These are phyloP conservation scores for Claviceps sorghi DNA, from an alignment of 2,329 filamentous ascomycete genomes.

Conservation along the genomic window DNA sequence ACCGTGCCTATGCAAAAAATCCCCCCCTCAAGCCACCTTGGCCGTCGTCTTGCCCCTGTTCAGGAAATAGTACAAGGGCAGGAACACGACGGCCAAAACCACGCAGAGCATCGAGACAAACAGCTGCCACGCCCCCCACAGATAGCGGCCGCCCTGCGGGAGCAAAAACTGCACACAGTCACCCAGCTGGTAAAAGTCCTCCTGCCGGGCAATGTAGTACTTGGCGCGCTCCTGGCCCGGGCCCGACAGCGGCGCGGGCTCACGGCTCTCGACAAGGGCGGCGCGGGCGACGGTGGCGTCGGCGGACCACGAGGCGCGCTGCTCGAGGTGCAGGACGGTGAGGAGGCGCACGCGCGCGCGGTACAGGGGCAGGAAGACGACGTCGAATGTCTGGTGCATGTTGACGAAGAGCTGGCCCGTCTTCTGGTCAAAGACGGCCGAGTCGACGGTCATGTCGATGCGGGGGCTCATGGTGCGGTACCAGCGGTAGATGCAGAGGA, in stretches of 20 bases:
- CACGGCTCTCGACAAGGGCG: constrained; percentile 4
- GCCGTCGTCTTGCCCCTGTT: constrained; percentile 11
- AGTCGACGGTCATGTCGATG: constrained; percentile 53
- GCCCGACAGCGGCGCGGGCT: constrained; percentile 8
- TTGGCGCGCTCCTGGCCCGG: constrained; percentile 11
- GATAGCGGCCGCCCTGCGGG: constrained; percentile 40
- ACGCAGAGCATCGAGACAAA: constrained; percentile 51
- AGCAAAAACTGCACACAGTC: constrained; percentile 61
- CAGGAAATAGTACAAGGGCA: constrained; percentile 21
- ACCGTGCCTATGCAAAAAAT: background rate
- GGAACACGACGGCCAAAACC: constrained; percentile 33
- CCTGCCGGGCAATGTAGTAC: constrained; percentile 63
- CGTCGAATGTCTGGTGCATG: constrained; percentile 58
- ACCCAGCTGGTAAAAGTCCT: constrained; percentile 68
- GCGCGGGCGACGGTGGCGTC: constrained; percentile 3
- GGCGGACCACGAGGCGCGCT: constrained; percentile 19
- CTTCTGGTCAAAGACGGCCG: constrained; percentile 49
- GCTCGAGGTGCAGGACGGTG: constrained; percentile 49
- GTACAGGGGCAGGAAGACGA: constrained; percentile 69
- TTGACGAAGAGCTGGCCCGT: constrained; percentile 57
- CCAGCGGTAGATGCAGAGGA: constrained; percentile 63
- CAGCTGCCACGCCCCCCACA: constrained; percentile 47
- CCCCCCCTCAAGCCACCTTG: constrained; percentile 3
- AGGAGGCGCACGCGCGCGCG: constrained; percentile 52
- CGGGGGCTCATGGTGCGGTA: constrained; percentile 70